phyloP scores from a whole-genome alignment of 768 basidiomycete species.

The Podaxis pistillaris region DNA sequence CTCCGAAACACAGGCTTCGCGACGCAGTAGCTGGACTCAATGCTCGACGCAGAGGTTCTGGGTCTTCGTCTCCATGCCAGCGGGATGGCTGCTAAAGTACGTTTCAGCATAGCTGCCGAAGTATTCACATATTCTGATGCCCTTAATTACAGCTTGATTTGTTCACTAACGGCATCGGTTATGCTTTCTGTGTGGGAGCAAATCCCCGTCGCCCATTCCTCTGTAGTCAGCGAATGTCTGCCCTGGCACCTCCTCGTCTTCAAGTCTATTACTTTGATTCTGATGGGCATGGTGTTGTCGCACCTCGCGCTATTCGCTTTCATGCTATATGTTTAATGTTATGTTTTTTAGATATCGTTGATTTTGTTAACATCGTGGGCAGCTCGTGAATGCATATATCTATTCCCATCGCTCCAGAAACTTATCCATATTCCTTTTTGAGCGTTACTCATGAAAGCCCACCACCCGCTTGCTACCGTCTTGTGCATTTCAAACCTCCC shows the following conservation, averaged over 20 bases:
- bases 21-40: not conserved
- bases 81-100: not conserved
- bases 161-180: not conserved
- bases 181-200: constrained; percentile 1
- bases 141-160: not conserved
- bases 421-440: too few relatives aligned
- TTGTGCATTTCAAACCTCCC: too few relatives aligned
- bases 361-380: too few relatives aligned
- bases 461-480: too few relatives aligned
- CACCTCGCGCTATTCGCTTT: not conserved
- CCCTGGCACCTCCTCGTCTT: not conserved
- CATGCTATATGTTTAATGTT: not conserved
- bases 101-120: not conserved
- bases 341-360: too few relatives aligned
- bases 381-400: too few relatives aligned
- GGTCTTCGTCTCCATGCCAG: not conserved
- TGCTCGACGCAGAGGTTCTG: not conserved
- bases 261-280: not conserved
- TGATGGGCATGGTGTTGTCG: not conserved
- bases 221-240: not conserved
- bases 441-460: too few relatives aligned
- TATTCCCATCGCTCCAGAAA: too few relatives aligned
- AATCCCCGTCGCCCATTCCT: not conserved
- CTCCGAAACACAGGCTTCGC: not conserved
- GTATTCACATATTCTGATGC: not conserved